Conservation (phyloP, 2,329 filamentous ascomycete genomes). For the Penicillium sp. region DNA sequence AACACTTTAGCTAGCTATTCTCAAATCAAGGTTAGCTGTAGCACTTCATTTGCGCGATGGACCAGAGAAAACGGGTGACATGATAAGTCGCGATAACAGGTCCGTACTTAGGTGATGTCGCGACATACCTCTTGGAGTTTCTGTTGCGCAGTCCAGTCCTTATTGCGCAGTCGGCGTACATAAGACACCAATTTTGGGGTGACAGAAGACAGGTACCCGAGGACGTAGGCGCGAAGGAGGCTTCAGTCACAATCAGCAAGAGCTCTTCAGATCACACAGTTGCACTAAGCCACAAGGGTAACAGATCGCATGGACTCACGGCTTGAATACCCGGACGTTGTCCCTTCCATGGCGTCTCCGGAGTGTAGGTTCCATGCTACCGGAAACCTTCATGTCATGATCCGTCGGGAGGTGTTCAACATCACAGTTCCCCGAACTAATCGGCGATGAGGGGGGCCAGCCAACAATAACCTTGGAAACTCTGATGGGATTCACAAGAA, state of each 20-base stretch:
- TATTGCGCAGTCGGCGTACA: slow-evolving; percentile 36
- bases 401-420: slow-evolving; percentile 22
- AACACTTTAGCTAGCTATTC: slow-evolving; percentile 42
- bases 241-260: slow-evolving; percentile 25
- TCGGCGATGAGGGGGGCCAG: slow-evolving; percentile 4
- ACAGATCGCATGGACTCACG: slow-evolving; percentile 32
- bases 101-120: neutral
- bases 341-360: slow-evolving; percentile 25
- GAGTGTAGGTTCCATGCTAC: slow-evolving; percentile 30
- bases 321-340: slow-evolving; percentile 30
- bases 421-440: slow-evolving; percentile 17
- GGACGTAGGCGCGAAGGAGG: slow-evolving; percentile 48
- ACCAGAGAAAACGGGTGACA: slow-evolving; percentile 6
- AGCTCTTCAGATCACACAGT: slow-evolving; percentile 4
- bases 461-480: slow-evolving; percentile 1
- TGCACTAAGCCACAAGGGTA: slow-evolving; percentile 10
- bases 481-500: slow-evolving; percentile 12
- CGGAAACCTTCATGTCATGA: slow-evolving; percentile 28
- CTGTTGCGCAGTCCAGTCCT: slow-evolving; percentile 33
- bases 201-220: slow-evolving; percentile 51
- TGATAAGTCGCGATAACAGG: neutral
- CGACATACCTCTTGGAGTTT: slow-evolving; percentile 39
- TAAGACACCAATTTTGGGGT: slow-evolving; percentile 47
- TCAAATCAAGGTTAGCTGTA: slow-evolving; percentile 21
- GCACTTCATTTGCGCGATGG: neutral